Conservation (phyloP, 257 asterid species). For the Salvia splendens region DNA sequence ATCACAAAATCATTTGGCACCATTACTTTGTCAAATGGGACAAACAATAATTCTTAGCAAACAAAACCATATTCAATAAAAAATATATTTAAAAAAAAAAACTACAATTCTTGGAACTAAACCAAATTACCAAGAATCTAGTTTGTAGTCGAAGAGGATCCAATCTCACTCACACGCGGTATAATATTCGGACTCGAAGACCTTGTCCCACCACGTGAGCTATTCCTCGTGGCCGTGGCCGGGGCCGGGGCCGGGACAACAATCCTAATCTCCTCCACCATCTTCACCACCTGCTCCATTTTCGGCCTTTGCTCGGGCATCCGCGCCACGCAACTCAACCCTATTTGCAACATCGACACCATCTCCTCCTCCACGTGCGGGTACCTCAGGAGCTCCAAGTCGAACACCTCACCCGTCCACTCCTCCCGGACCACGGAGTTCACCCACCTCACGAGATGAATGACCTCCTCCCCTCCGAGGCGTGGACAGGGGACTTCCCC, state of each 20-base stretch:
- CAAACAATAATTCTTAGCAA: background rate
- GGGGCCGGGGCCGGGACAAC: background rate
- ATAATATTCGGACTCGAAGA: slow-evolving; percentile 42
- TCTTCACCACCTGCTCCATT: slow-evolving; percentile 50
- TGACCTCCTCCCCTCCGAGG: slow-evolving; percentile 51
- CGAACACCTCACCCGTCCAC: slow-evolving; percentile 81
- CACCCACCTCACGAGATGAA: slow-evolving; percentile 72
- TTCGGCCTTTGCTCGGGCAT: slow-evolving; percentile 68
- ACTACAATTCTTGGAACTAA: slow-evolving; percentile 11
- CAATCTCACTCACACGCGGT: slow-evolving; percentile 38
- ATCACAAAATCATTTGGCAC: slow-evolving; percentile 24
- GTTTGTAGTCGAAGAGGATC: slow-evolving; percentile 26
- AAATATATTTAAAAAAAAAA: background rate
- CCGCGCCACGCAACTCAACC: slow-evolving; percentile 57
- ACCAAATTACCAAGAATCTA: slow-evolving; percentile 25
- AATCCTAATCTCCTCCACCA: slow-evolving; percentile 61
- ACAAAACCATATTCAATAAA: background rate
- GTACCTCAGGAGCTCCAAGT: slow-evolving; percentile 61
- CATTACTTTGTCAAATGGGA: slow-evolving; percentile 12
- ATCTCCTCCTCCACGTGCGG: slow-evolving; percentile 68
- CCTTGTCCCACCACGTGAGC: slow-evolving; percentile 34
- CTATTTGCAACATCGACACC: slow-evolving; percentile 66
- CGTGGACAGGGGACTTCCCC: slow-evolving; percentile 61
- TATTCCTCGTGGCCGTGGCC: slow-evolving; percentile 29
- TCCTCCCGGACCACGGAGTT: slow-evolving; percentile 74